Evolutionary conservation across 208 protist species (phyloP).

Genomic region (Crithidia expoeki): DNA sequence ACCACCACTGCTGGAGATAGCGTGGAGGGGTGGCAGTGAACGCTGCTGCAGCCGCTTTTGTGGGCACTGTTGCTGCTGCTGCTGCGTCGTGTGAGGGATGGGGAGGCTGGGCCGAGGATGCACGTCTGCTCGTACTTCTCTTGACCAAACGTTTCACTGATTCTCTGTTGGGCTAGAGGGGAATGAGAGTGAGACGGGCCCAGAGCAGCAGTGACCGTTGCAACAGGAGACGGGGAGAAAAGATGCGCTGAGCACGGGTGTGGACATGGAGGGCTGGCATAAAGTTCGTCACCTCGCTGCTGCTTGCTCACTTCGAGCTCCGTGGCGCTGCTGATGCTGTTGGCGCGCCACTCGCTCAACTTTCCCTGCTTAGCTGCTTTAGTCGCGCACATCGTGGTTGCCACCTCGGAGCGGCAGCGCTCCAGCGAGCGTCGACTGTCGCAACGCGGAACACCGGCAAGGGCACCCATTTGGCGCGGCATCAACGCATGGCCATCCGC

Average conservation of each 20-base stretch:
- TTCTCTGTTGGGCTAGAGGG: background rate
- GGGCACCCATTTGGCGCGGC: conserved; percentile 19
- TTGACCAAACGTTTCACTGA: background rate
- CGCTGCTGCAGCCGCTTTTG: background rate
- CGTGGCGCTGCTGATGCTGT: background rate
- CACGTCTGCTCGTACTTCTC: background rate
- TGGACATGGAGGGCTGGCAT: background rate
- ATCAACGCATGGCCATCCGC: conserved; percentile 6
- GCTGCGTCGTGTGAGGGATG: background rate
- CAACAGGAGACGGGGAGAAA: background rate
- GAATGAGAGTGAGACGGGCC: background rate
- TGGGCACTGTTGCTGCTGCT: conserved; percentile 1
- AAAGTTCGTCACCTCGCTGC: background rate
- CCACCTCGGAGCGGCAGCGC: conserved; percentile 13
- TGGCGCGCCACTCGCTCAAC: background rate
- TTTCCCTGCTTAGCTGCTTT: background rate
- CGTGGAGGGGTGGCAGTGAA: background rate
- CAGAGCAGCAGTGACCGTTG: no score
- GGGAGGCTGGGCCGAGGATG: conserved; percentile 16
- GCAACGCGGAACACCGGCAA: background rate
- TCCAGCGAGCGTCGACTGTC: background rate
- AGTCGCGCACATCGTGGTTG: background rate
- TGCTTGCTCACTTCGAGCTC: background rate
- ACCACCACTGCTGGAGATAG: background rate
- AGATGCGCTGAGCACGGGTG: background rate